Evolutionary conservation across 495 filamentous ascomycete species (phyloP).

Genomic region (Viridothelium virens): DNA sequence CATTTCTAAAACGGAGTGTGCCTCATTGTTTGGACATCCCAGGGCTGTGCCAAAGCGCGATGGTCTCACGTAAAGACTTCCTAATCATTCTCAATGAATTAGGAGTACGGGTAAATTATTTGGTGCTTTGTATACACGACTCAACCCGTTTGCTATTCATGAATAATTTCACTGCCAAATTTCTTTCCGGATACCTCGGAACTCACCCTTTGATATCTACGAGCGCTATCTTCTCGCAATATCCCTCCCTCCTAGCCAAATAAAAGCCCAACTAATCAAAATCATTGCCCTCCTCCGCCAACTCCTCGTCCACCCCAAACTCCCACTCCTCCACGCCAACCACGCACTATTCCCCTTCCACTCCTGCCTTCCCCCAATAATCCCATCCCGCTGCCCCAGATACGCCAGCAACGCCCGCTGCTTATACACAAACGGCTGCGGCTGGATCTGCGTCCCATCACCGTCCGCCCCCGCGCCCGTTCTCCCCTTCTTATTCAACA

Average conservation of each 20-base stretch:
- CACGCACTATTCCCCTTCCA: conserved; percentile 27
- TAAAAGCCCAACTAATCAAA: conserved; percentile 23
- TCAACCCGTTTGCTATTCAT: too few relatives aligned
- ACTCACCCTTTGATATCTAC: too few relatives aligned
- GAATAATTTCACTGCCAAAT: neutral
- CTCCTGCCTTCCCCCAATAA: conserved; percentile 23
- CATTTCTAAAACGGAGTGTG: too few relatives aligned
- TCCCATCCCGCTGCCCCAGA: conserved; percentile 22
- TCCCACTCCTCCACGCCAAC: conserved; percentile 28
- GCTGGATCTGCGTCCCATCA: neutral
- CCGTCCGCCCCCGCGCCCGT: too few relatives aligned
- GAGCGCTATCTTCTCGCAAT: neutral
- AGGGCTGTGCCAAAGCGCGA: too few relatives aligned
- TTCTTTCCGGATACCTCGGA: neutral
- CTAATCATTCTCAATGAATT: too few relatives aligned
- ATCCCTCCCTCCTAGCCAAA: conserved; percentile 22
- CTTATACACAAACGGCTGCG: conserved; percentile 19
- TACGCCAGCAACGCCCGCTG: conserved; percentile 21
- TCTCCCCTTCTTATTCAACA: conserved; percentile 18
- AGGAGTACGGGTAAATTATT: too few relatives aligned
- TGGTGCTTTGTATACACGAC: too few relatives aligned
- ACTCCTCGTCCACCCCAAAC: conserved; percentile 28
- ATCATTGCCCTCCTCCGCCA: conserved; percentile 27
- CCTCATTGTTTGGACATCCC: too few relatives aligned
- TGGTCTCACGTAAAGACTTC: too few relatives aligned